Percentiles rank a stretch among this genome's conserved stretches.
Conservation (phyloP, 257 asterid genomes). For the Anisodus acutangulus region DNA sequence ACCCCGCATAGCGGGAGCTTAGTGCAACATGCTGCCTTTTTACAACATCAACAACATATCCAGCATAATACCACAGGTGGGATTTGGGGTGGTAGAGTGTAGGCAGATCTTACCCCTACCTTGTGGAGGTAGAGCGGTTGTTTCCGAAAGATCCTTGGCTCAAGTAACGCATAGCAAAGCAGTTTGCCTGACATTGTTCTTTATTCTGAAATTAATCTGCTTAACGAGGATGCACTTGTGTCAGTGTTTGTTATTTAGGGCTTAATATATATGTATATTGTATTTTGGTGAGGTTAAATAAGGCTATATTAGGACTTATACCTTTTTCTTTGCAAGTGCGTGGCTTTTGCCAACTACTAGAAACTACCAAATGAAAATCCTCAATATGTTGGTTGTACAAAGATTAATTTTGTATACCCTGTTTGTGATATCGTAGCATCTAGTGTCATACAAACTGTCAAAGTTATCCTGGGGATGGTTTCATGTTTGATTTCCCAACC, state of each 20-base stretch:
- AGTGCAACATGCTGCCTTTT: too few relatives aligned
- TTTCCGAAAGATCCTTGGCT: too few relatives aligned
- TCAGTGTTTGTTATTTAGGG: background rate
- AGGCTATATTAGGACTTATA: background rate
- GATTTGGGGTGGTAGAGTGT: too few relatives aligned
- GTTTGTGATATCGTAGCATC: background rate
- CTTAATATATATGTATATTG: background rate
- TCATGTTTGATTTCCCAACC: conserved; percentile 12
- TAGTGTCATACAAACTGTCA: background rate
- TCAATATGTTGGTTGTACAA: background rate
- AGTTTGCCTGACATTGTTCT: background rate
- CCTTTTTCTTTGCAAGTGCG: background rate
- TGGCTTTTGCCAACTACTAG: background rate
- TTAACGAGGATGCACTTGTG: background rate
- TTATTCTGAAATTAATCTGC: background rate
- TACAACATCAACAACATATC: too few relatives aligned
- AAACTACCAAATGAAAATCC: conserved; percentile 7
- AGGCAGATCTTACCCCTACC: too few relatives aligned
- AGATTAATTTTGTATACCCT: background rate
- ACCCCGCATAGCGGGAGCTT: too few relatives aligned
- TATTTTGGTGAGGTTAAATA: background rate
- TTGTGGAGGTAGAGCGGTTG: too few relatives aligned
- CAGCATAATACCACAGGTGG: too few relatives aligned
- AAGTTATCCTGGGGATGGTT: background rate
- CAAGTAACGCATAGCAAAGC: too few relatives aligned